A percentile compares a stretch with the other conserved stretches of the same genome.
These are phyloP conservation scores for Aspergillus costaricaensis DNA, from an alignment of 2,329 filamentous ascomycete species.

Conservation along the genomic window DNA sequence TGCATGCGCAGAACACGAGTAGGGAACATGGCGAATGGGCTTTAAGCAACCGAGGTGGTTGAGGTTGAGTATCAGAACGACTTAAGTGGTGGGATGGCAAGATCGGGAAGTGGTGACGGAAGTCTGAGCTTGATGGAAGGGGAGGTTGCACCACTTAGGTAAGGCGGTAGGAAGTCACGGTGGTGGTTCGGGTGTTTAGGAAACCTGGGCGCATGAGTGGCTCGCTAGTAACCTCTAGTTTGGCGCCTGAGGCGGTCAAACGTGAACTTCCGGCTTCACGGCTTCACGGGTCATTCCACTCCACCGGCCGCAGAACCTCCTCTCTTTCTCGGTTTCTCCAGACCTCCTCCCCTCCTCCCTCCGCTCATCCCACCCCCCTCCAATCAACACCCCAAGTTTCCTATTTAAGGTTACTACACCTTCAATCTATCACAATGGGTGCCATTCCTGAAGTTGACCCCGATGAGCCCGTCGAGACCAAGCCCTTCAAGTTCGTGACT, in stretches of 20 bases:
- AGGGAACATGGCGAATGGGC: constrained; percentile 60
- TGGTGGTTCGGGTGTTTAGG: constrained; percentile 36
- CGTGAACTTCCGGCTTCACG: constrained; percentile 34
- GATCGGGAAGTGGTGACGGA: constrained; percentile 26
- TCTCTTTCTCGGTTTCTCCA: constrained; percentile 28
- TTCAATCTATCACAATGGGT: constrained; percentile 70
- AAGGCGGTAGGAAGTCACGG: background rate
- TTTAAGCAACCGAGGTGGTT: constrained; percentile 21
- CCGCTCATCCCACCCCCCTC: constrained; percentile 10
- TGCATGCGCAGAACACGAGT: constrained; percentile 67
- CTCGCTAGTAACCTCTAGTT: constrained; percentile 30
- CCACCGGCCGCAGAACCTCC: constrained; percentile 33
- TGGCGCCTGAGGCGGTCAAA: constrained; percentile 37
- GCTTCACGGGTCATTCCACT: constrained; percentile 37
- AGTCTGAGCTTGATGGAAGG: constrained; percentile 22
- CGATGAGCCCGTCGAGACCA: constrained; percentile 83
- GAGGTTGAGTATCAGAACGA: constrained; percentile 11
- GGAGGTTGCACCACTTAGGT: constrained; percentile 23
- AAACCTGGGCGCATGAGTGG: constrained; percentile 38
- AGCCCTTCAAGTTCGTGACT: constrained; percentile 99
- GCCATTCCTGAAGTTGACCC: constrained; percentile 63
- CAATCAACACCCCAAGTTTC: constrained; percentile 20
- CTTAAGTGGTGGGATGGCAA: constrained; percentile 11
- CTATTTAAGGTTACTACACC: constrained; percentile 19
- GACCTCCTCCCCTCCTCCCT: constrained; percentile 21